phyloP scores from a whole-genome alignment of 352 stramenopile species.

The Phytophthora pinifolia region DNA sequence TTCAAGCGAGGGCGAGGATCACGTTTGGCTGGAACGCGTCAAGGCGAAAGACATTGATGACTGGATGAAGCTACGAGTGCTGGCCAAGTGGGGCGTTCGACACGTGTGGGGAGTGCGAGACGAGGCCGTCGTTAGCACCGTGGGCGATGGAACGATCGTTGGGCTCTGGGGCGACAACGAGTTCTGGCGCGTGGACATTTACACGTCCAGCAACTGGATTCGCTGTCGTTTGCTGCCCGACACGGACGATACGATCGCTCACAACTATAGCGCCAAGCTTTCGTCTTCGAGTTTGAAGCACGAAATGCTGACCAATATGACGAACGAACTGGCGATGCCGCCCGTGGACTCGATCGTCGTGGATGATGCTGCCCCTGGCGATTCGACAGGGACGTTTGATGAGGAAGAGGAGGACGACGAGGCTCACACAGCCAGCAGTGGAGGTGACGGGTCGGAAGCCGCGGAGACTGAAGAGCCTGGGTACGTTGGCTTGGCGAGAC shows the following conservation, averaged over 20 bases:
- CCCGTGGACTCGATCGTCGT: slow-evolving; percentile 41
- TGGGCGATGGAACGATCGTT: slow-evolving; percentile 33
- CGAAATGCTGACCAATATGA: slow-evolving; percentile 36
- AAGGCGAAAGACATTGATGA: slow-evolving; percentile 86
- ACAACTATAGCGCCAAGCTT: slow-evolving; percentile 38
- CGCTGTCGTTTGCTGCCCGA: slow-evolving; percentile 79
- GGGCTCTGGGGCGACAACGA: slow-evolving; percentile 57
- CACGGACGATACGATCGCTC: slow-evolving; percentile 67
- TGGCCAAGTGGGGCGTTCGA: slow-evolving; percentile 79
- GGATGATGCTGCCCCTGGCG: slow-evolving; percentile 25
- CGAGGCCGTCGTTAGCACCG: slow-evolving; percentile 20
- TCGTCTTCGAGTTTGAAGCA: slow-evolving; percentile 33
- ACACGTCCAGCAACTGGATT: slow-evolving; percentile 89
- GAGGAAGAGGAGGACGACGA: slow-evolving; percentile 53
- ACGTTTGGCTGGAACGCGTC: slow-evolving; percentile 81
- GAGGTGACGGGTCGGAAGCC: slow-evolving; percentile 31
- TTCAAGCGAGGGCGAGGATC: slow-evolving; percentile 42
- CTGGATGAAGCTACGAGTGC: slow-evolving; percentile 81
- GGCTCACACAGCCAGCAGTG: slow-evolving; percentile 24
- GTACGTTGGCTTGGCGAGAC: slow-evolving; percentile 35
- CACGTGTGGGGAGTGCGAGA: slow-evolving; percentile 66
- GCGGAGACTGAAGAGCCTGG: slow-evolving; percentile 25
- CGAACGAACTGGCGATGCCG: slow-evolving; percentile 36
- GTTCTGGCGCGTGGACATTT: slow-evolving; percentile 80
- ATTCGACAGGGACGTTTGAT: slow-evolving; percentile 35